A percentile compares a stretch with the other conserved stretches of the same genome.
Evolutionary conservation across 2,329 filamentous ascomycete species (phyloP).

Genomic region (Penicillium italicum): DNA sequence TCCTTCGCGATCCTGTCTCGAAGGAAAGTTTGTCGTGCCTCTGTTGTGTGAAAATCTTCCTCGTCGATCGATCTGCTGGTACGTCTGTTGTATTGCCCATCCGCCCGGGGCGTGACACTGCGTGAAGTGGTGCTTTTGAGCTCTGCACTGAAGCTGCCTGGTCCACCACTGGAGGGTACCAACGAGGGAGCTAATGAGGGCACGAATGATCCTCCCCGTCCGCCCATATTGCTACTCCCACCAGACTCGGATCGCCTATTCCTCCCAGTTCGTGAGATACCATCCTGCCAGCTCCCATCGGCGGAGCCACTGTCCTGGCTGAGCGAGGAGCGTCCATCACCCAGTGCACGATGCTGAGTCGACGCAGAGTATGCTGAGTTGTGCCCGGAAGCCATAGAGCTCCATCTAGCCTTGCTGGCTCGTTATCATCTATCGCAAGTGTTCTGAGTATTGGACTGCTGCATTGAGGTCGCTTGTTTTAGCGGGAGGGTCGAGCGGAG

Average conservation of each 20-base stretch:
- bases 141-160: constrained; percentile 86
- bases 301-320: constrained; percentile 40
- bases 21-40: constrained; percentile 70
- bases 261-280: constrained; percentile 30
- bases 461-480: constrained; percentile 30
- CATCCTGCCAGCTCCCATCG: constrained; percentile 40
- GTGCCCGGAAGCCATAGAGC: constrained; percentile 45
- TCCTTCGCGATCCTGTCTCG: constrained; percentile 89
- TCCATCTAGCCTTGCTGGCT: constrained; percentile 40
- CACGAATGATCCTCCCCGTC: constrained; percentile 54
- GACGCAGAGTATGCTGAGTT: constrained; percentile 43
- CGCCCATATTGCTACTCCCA: constrained; percentile 59
- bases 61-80: constrained; percentile 55
- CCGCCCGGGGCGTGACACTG: constrained; percentile 57
- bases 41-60: constrained; percentile 57
- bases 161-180: constrained; percentile 65
- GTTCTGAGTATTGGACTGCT: constrained; percentile 22
- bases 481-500: constrained; percentile 16
- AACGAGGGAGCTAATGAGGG: constrained; percentile 44
- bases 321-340: constrained; percentile 37
- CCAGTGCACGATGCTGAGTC: constrained; percentile 39
- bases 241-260: constrained; percentile 54
- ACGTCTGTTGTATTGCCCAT: constrained; percentile 51
- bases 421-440: constrained; percentile 36
- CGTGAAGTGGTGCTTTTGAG: constrained; percentile 68